These are phyloP conservation scores for Circinella umbellata DNA, from an alignment of 371 early-diverging fungal genomes.

Conservation along the genomic window DNA sequence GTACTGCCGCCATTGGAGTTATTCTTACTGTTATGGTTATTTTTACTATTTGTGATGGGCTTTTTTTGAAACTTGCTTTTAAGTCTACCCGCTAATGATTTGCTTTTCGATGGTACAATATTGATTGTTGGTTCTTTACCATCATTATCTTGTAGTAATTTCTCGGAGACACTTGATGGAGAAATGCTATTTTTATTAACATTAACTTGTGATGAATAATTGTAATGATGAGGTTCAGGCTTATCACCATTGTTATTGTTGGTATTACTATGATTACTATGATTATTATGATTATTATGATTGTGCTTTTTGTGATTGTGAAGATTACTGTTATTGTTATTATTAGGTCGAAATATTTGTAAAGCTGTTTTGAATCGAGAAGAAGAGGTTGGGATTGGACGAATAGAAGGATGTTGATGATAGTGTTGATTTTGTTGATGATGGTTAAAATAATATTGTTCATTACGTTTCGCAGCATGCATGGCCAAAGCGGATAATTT, in stretches of 20 bases:
- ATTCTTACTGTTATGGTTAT: too few relatives aligned
- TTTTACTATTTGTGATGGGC: not conserved
- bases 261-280: not conserved
- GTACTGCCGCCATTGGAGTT: too few relatives aligned
- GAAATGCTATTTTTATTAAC: not conserved
- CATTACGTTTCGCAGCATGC: too few relatives aligned
- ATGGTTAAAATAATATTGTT: too few relatives aligned
- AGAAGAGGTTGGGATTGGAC: not conserved
- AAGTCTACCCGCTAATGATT: slow-evolving; percentile 20
- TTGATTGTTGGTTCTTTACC: too few relatives aligned
- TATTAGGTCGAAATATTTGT: not conserved
- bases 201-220: not conserved
- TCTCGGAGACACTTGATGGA: not conserved
- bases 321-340: not conserved
- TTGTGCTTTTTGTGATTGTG: too few relatives aligned
- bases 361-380: slow-evolving; percentile 1
- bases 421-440: too few relatives aligned
- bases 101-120: slow-evolving; percentile 17
- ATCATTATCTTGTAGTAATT: not conserved
- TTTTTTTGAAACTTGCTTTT: slow-evolving; percentile 23
- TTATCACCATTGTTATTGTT: too few relatives aligned
- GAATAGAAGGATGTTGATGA: too few relatives aligned
- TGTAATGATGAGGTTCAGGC: too few relatives aligned
- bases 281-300: too few relatives aligned
- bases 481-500: slow-evolving; percentile 10